Evolutionary conservation across 2,329 filamentous ascomycete genomes (phyloP), one percentile per base, ranked within the genome.

Genomic region (Thermomyces lanuginosus): DNA sequence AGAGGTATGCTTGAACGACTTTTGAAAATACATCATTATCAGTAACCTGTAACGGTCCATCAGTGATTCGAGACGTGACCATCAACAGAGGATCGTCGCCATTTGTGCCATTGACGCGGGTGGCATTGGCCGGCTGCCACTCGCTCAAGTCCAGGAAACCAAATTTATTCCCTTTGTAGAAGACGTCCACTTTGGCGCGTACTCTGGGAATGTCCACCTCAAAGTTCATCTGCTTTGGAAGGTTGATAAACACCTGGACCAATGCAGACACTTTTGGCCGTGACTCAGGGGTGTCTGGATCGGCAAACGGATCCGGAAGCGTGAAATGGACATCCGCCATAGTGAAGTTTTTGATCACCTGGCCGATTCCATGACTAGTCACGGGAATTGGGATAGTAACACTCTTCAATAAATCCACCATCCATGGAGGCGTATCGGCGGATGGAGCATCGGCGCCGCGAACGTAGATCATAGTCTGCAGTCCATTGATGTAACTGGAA

Each of bases 181-280:
- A 79, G 3, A 95, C 74, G 45, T 92, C 72, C 4, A 83, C 76
- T 28, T 69, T 67, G 2, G 86, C 82, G 28, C 72, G 69, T 24
- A 98, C 70, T 31, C 65, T 66, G 19, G 73, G 73, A 21, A 95
- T 80, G 34, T 78, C 72, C 27, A 98, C 57, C 26, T 75, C 69
- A 38, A 95, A 76, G 43, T 92, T 83, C 64, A 95, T 76, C 46
- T 92, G 78, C 22, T 79, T 66, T 0, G 89, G 89, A 17, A 95
- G 51, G 7, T 63, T 71, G 14, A 91, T 76, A 10, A 84, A 61
- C 7, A 84, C 84, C 33, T 79, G 63, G 23, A 93, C 76, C 11
- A 76, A 74, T 3, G 84, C 84, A 16, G 82, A 92, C 9, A 98
- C 73, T 29, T 69, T 73, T 6, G 84, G 83, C 29, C 76, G 69